phyloP scores from a whole-genome alignment of 2,329 filamentous ascomycete genomes.

The Lecanicillium sp. region DNA sequence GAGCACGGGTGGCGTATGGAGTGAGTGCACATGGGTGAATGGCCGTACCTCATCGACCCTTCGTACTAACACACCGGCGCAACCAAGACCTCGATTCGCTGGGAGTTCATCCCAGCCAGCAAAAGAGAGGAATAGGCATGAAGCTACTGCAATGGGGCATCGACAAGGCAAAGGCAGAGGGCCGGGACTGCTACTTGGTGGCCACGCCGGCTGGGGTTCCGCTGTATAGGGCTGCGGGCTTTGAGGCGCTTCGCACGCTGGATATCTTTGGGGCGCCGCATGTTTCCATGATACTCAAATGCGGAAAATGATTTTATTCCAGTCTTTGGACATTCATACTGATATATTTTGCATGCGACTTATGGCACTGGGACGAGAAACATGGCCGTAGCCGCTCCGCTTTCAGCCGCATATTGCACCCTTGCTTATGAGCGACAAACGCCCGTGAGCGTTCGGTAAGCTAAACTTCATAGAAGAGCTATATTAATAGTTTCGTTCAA shows the following conservation, averaged over 20 bases:
- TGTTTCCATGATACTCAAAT: constrained; percentile 1
- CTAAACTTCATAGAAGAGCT: no score
- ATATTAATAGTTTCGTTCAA: no score
- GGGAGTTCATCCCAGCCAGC: constrained; percentile 11
- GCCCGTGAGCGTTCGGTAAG: no score
- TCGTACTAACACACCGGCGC: no score
- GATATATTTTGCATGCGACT: no score
- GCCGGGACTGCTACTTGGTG: constrained; percentile 7
- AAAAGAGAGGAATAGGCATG: constrained; percentile 13
- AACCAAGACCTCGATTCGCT: constrained; percentile 12
- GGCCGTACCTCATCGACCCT: no score
- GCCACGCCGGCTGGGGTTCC: constrained; percentile 7
- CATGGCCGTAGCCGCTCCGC: no score
- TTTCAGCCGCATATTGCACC: no score
- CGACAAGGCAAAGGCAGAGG: constrained; percentile 6
- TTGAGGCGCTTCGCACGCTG: constrained; percentile 2
- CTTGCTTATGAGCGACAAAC: no score
- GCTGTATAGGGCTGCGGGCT: constrained; percentile 3
- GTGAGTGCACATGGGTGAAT: not conserved
- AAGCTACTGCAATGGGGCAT: constrained; percentile 12
- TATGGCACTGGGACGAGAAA: no score
- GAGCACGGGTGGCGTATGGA: not conserved
- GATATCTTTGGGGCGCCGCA: constrained; percentile 5
- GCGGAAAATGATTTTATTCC: no score
- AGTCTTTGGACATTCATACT: no score